A percentile compares a stretch with the other conserved stretches of the same genome.
Evolutionary conservation across 2,329 filamentous ascomycete genomes (phyloP).

Genomic region (Cadophora gregata): DNA sequence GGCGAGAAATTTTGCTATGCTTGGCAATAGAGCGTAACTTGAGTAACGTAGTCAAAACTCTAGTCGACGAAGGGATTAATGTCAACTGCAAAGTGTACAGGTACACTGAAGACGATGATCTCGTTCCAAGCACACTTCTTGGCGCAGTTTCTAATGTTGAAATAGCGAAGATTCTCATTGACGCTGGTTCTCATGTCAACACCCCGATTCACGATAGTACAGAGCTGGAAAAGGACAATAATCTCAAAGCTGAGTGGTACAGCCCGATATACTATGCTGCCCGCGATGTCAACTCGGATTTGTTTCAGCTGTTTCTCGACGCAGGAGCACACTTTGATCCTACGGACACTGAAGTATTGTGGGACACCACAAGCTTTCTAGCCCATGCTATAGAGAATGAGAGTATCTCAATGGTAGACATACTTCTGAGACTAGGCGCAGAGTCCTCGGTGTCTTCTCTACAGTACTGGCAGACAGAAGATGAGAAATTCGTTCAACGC

Average conservation of each 20-base stretch:
- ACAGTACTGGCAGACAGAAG: neutral
- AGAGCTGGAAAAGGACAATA: neutral
- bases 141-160: slow-evolving; percentile 14
- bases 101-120: too few relatives aligned
- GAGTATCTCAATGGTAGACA: slow-evolving; percentile 16
- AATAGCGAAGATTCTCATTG: slow-evolving; percentile 51
- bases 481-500: neutral
- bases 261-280: slow-evolving; percentile 16
- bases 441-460: slow-evolving; percentile 15
- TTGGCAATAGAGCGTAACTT: neutral
- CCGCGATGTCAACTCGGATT: slow-evolving; percentile 1
- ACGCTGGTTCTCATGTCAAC: slow-evolving; percentile 52
- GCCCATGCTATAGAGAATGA: slow-evolving; percentile 16
- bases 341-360: neutral
- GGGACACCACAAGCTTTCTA: slow-evolving; percentile 13
- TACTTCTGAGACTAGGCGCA: slow-evolving; percentile 36
- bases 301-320: slow-evolving; percentile 25
- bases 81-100: neutral
- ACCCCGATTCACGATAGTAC: slow-evolving; percentile 9
- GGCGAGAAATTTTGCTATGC: neutral
- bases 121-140: neutral
- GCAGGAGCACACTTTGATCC: slow-evolving; percentile 26
- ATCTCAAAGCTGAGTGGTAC: neutral
- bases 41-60: neutral
- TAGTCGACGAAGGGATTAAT: slow-evolving; percentile 9